Base-by-base conservation (phyloP, 2,329 filamentous ascomycete species). In the Sclerotinia nivalis region DNA sequence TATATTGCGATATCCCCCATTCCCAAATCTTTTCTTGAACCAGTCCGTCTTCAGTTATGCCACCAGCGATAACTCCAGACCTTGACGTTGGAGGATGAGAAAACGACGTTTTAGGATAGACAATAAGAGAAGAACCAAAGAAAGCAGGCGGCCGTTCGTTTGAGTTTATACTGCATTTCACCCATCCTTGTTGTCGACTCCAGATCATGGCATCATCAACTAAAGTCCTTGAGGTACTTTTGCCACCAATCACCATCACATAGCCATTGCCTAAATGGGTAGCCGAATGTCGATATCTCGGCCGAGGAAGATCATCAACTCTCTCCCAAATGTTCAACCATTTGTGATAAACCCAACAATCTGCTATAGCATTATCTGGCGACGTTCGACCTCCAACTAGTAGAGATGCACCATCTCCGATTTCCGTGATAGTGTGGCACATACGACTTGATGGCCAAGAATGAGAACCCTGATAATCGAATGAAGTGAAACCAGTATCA, bases 361-460 rank as follows among this genome's bases (percentile, higher is more conserved):
- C 92, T 49, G 83, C 82, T 55, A 93, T 82, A 1, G 88, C 88
- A 43, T 84, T 85, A 18, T 88, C 84, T 6, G 94, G 93, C 10
- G 93, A 95, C n/a, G 86, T 84, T 71, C 94, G 86, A 7, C 95
- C 95, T 34, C 95, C 94, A 43, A 87, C 85, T 60, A 97, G 82
- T 15, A 97, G 80, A 71, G 85, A 85, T 22, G 86, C 86, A 31
- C 80, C 79, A 47, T 83, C 81, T 1, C 84, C 85, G 7, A 96
- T 78, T 62, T 88, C 83, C 28, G 91, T 94, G 28, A 93, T 83
- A 0, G 91, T 91, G 78, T 96, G 92, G 74, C 92, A 96, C 84
- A 95, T 90, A 58, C 90, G 81, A 64, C 78, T 78, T 5, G 80
- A 74, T 31, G 85, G 85, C 0, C 81, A 81, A 6, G 73, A 71